Base-by-base conservation (phyloP, 192 early-diverging fungal genomes). In the Glomus cerebriforme region DNA sequence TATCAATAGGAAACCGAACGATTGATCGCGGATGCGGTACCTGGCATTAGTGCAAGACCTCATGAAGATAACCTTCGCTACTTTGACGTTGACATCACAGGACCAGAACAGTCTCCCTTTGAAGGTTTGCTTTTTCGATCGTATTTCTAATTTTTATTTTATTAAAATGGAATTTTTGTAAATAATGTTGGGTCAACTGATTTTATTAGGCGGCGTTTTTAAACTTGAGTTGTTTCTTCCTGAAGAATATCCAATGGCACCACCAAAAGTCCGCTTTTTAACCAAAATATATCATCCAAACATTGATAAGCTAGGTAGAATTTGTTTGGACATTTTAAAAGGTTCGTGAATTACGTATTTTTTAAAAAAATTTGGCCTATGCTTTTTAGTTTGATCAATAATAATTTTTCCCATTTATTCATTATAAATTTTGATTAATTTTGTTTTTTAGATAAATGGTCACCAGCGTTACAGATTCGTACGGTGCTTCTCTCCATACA, bases 261-360 rank as follows among this genome's bases (percentile, higher is more conserved):
- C 98, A 60, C 98, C 98, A 58, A 99, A 97, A 89, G 98, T 99
- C 49, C 95, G 96, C 27, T 98, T 96, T 79, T 86, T 99, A 84
- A 99, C 98, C 65, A 96, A 95, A 85, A 99, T 99, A 83, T 99
- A 99, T 86, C 96, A 98, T 83, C 96, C 96, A 26, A 99, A 99
- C 83, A 99, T 99, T 83, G 98, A 99, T 86, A 98, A 96, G 87
- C 91, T 98, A 29, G 98, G 98, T 26, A 90, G 96, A 69, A 98
- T 99, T 79, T 99, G 98, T 73, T 87, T 99, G 75, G 98, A 99
- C 82, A 99, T 99, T 85, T 84, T 99, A 76, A 99, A 99, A 88
- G 95, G 94, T 95, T 79, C 43, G 19, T 64, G 26, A 24, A 27
- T 64, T 22, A 45, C n/a, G n/a, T n/a, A n/a, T 76, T 60, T 75